Conservation (phyloP, 2,329 filamentous ascomycete genomes). For the Lachnellula occidentalis region DNA sequence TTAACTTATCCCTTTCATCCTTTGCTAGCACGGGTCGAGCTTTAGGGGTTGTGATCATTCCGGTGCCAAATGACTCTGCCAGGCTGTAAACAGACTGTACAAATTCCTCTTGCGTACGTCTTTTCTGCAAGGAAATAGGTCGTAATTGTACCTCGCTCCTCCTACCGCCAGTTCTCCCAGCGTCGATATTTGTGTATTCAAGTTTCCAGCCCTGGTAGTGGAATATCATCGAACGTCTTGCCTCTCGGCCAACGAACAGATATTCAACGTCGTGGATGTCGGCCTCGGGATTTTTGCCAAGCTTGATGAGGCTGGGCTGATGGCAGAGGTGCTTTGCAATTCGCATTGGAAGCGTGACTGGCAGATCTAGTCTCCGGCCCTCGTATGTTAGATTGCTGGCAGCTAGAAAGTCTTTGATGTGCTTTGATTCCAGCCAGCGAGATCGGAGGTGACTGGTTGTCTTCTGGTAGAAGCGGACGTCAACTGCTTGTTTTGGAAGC, state of each 20-base stretch:
- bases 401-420: slow-evolving; percentile 19
- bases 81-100: slow-evolving; percentile 13
- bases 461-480: slow-evolving; percentile 29
- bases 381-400: slow-evolving; percentile 16
- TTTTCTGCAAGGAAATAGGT: slow-evolving; percentile 8
- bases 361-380: slow-evolving; percentile 18
- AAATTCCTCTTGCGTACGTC: slow-evolving; percentile 12
- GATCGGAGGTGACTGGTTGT: slow-evolving; percentile 16
- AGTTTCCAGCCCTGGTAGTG: slow-evolving; percentile 22
- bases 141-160: slow-evolving; percentile 24
- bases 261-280: slow-evolving; percentile 26
- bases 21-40: neutral
- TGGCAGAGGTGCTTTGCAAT: slow-evolving; percentile 24
- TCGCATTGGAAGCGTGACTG: slow-evolving; percentile 23
- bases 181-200: slow-evolving; percentile 26
- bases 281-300: slow-evolving; percentile 1
- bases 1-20: neutral
- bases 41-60: neutral
- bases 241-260: slow-evolving; percentile 29
- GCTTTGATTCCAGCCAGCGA: slow-evolving; percentile 2
- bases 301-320: slow-evolving; percentile 4
- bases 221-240: slow-evolving; percentile 19
- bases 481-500: slow-evolving; percentile 28
- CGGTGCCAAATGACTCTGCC: slow-evolving; percentile 1
- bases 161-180: slow-evolving; percentile 28